A percentile compares a stretch with the other conserved stretches of the same genome.
phyloP scores from a whole-genome alignment of 148 eudicot species.

The Cornus kousa region DNA sequence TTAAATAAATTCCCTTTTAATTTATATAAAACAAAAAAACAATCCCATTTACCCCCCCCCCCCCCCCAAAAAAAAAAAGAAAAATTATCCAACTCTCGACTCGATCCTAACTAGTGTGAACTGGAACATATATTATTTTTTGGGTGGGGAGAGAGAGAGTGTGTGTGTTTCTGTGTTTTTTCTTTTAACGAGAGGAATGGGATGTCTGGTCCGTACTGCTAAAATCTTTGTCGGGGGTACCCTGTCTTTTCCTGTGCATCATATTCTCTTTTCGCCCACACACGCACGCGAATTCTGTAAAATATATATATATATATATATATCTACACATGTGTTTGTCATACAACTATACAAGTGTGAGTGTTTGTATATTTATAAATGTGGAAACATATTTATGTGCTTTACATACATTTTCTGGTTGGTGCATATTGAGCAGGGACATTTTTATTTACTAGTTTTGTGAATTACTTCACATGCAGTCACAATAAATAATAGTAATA shows the following conservation, averaged over 20 bases:
- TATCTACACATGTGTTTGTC: too few relatives aligned
- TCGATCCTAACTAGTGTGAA: slow-evolving; percentile 23
- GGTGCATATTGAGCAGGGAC: too few relatives aligned
- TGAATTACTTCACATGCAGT: too few relatives aligned
- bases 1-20: slow-evolving; percentile 31
- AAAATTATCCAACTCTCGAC: background rate
- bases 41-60: slow-evolving; percentile 20
- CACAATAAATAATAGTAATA: too few relatives aligned
- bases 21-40: slow-evolving; percentile 28
- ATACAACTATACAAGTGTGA: background rate
- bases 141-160: slow-evolving; percentile 12
- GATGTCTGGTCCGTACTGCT: slow-evolving; percentile 48
- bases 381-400: too few relatives aligned
- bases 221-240: slow-evolving; percentile 55
- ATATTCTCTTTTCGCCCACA: slow-evolving; percentile 28
- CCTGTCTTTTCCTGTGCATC: slow-evolving; percentile 27
- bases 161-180: background rate
- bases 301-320: too few relatives aligned
- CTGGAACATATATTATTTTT: slow-evolving; percentile 14
- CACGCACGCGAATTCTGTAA: background rate
- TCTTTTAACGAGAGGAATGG: slow-evolving; percentile 18
- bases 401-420: too few relatives aligned
- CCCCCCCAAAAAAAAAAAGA: too few relatives aligned
- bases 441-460: too few relatives aligned
- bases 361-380: too few relatives aligned